phyloP scores from a whole-genome alignment of 2,329 filamentous ascomycete genomes.

The Cordyceps javanica region DNA sequence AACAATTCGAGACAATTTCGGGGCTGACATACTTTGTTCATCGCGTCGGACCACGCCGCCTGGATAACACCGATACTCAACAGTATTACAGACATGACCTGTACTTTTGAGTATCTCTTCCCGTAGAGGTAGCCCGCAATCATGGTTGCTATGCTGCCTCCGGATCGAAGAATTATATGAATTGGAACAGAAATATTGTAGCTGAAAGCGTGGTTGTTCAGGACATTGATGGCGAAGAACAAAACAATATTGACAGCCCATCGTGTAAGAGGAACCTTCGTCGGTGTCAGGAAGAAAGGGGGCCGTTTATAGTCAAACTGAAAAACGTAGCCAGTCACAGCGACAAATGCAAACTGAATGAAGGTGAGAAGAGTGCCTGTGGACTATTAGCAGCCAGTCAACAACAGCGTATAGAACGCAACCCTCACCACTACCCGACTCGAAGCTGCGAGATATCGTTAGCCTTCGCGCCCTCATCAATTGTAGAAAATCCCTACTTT shows the following conservation, averaged over 20 bases:
- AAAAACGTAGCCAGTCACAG: slow-evolving; percentile 68
- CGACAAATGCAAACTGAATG: slow-evolving; percentile 80
- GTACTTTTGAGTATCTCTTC: slow-evolving; percentile 73
- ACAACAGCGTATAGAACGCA: background rate
- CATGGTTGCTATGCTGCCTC: slow-evolving; percentile 94
- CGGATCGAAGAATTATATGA: slow-evolving; percentile 92
- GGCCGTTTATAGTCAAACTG: slow-evolving; percentile 63
- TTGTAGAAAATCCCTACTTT: slow-evolving; percentile 55
- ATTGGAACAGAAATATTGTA: slow-evolving; percentile 95
- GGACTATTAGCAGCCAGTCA: slow-evolving; percentile 16
- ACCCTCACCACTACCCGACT: slow-evolving; percentile 69
- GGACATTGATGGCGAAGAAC: slow-evolving; percentile 88
- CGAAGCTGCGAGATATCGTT: slow-evolving; percentile 51
- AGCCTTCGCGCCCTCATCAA: slow-evolving; percentile 5
- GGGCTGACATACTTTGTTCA: slow-evolving; percentile 60
- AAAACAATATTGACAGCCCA: slow-evolving; percentile 86
- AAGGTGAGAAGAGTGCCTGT: slow-evolving; percentile 80
- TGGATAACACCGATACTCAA: slow-evolving; percentile 81
- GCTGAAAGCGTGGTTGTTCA: slow-evolving; percentile 97
- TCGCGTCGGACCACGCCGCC: slow-evolving; percentile 84
- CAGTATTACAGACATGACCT: slow-evolving; percentile 74
- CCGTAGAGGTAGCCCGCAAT: slow-evolving; percentile 80
- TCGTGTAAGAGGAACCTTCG: slow-evolving; percentile 73
- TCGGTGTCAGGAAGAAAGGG: slow-evolving; percentile 67
- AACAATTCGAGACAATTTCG: slow-evolving; percentile 7